Base-by-base conservation (phyloP, 2,329 filamentous ascomycete species). In the Eutypella sp. region DNA sequence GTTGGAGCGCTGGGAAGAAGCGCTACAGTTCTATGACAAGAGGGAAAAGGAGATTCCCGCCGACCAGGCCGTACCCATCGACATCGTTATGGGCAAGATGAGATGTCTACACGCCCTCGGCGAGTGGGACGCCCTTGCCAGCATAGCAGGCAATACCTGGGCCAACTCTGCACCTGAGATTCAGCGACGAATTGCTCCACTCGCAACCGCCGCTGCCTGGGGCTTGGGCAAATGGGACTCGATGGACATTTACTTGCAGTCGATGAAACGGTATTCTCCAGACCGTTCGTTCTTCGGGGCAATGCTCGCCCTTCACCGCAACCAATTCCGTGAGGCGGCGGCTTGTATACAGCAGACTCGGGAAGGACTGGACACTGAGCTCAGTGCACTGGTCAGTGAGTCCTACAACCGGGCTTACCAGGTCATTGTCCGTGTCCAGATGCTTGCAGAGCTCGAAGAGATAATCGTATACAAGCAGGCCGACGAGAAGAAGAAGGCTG, bases 31-130 rank as follows among this genome's bases (percentile, higher is more conserved):
- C 40, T 97, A 97, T 62, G 88, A 93, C 58, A 85, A 89, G 61
- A 86, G 92, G 38, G 92, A 96, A 59, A 69, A 73, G 42, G 84
- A 89, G 54, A 75, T 89, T 24, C 73, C 75, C 0, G 66, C 71
- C 2, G 76, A 80, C 46, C 70, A 77, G 49, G 63, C 72, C 1
- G 69, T 74, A 0, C 90, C 89, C 0, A 89, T 99, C 49, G 93
- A 97, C 49, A 89, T 99, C 44, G 90, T 95, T 27, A 97, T 99
- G 91, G 93, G 93, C 55, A 99, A 99, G 70, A 99, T 99, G 93
- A 84, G 93, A 40, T 99, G 93, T 75, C 72, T 97, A 52, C 93
- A 99, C 64, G 95, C 93, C 8, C 76, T 99, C 29, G 93, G 93
- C 50, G 93, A 99, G 66, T 99, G 93, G 93, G 95, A 97, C 56